phyloP scores from a whole-genome alignment of 768 basidiomycete species.

The Lepiota subincarnata region DNA sequence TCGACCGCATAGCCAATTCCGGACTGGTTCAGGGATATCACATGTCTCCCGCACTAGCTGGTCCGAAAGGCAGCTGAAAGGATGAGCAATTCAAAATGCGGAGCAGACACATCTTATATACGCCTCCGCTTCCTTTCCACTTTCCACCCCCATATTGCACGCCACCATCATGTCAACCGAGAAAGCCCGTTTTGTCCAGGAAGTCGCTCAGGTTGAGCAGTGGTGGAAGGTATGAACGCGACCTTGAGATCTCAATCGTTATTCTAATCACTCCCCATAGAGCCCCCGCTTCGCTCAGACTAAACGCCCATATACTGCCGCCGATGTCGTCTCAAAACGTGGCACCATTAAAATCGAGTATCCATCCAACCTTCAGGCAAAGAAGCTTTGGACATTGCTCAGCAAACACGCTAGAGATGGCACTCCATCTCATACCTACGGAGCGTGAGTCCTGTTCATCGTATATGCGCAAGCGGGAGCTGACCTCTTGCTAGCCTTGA shows the following conservation, averaged over 20 bases:
- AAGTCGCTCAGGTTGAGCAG: constrained; percentile 80
- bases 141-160: constrained; percentile 13
- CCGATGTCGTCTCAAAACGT: constrained; percentile 90
- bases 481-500: constrained; percentile 62
- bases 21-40: constrained; percentile 36
- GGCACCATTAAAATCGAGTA: constrained; percentile 85
- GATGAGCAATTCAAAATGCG: constrained; percentile 18
- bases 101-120: constrained; percentile 23
- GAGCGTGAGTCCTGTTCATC: constrained; percentile 77
- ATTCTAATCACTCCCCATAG: constrained; percentile 34
- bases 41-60: constrained; percentile 31
- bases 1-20: constrained; percentile 17
- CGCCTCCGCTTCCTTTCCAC: constrained; percentile 16
- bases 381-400: constrained; percentile 81
- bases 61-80: constrained; percentile 21
- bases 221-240: constrained; percentile 81
- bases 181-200: constrained; percentile 65
- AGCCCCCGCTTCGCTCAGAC: constrained; percentile 81
- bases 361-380: constrained; percentile 78
- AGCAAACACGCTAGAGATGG: constrained; percentile 70
- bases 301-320: constrained; percentile 90
- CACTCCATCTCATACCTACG: constrained; percentile 93
- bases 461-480: neutral
- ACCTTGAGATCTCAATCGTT: constrained; percentile 9
- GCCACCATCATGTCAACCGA: constrained; percentile 63